A percentile compares a stretch with the other conserved stretches of the same genome.
These are phyloP conservation scores for Lipomyces sp. DNA, from an alignment of 805 yeast genomes.

Conservation along the genomic window DNA sequence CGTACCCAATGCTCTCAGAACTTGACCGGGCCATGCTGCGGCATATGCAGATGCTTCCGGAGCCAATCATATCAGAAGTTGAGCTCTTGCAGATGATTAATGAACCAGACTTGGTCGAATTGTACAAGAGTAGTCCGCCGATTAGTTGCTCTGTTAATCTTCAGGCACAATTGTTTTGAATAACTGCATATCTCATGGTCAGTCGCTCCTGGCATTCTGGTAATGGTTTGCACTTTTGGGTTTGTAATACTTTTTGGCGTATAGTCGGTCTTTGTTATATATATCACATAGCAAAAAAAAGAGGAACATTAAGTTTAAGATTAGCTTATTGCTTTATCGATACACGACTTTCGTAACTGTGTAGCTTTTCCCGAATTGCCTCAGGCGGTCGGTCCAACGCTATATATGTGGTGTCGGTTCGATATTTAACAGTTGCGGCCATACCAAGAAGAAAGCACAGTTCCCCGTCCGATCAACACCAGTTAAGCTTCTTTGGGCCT, in stretches of 20 bases:
- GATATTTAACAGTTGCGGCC: no score
- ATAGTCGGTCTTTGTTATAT: not conserved
- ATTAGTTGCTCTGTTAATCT: not conserved
- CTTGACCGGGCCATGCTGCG: slow-evolving; percentile 1
- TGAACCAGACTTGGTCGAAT: not conserved
- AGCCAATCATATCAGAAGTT: slow-evolving; percentile 6
- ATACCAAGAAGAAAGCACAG: no score
- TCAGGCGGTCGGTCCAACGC: no score
- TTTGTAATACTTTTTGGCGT: not conserved
- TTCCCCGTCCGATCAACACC: no score
- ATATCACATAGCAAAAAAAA: no score
- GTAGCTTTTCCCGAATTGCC: no score
- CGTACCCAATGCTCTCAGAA: not conserved
- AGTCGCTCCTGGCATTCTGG: not conserved
- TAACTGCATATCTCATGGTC: not conserved
- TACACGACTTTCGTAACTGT: no score
- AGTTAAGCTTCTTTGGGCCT: no score
- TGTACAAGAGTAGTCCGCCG: not conserved
- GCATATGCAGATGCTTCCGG: not conserved
- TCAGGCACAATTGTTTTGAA: not conserved
- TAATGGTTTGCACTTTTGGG: not conserved
- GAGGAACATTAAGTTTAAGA: no score
- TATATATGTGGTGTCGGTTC: no score
- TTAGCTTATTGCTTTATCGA: no score
- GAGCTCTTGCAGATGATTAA: not conserved